Percentiles rank a stretch among this genome's conserved stretches.
Conservation (phyloP, 2,329 filamentous ascomycete species). For the Fusarium euwallaceae region DNA sequence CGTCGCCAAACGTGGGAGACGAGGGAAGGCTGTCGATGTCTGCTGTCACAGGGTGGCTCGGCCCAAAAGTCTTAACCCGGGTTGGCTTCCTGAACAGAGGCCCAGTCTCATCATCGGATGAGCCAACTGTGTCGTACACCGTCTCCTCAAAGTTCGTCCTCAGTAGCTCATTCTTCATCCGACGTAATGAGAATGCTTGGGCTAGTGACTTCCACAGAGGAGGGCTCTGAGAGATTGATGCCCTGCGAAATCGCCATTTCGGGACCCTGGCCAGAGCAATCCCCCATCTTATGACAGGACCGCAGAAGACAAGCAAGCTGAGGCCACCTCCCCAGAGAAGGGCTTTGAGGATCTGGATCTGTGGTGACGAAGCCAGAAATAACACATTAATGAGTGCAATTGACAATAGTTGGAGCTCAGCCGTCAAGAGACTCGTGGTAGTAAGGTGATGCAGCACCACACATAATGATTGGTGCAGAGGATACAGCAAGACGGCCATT, state of each 20-base stretch:
- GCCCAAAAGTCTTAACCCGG: constrained; percentile 50
- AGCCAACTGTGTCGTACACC: constrained; percentile 48
- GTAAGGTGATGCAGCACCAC: constrained; percentile 83
- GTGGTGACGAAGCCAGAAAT: constrained; percentile 82
- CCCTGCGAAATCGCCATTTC: constrained; percentile 85
- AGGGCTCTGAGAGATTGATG: constrained; percentile 54
- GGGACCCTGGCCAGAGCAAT: constrained; percentile 89
- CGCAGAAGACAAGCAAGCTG: constrained; percentile 78
- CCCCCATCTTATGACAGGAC: constrained; percentile 83
- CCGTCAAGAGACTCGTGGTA: constrained; percentile 86
- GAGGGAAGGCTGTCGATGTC: constrained; percentile 34
- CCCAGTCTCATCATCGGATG: constrained; percentile 51
- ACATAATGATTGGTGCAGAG: constrained; percentile 84
- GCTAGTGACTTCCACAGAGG: constrained; percentile 55
- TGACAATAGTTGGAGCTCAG: constrained; percentile 90
- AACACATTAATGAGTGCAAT: constrained; percentile 85
- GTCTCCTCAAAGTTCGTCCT: constrained; percentile 50
- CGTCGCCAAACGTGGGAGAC: constrained; percentile 35
- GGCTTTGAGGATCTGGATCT: constrained; percentile 86
- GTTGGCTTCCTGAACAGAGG: constrained; percentile 36
- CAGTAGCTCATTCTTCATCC: constrained; percentile 58
- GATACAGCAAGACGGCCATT: constrained; percentile 77
- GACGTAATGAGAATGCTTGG: constrained; percentile 61
- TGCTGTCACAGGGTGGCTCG: constrained; percentile 16
- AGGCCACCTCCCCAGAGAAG: constrained; percentile 89